phyloP scores from a whole-genome alignment of 2,329 filamentous ascomycete species.

The Biscogniauxia mediterranea region DNA sequence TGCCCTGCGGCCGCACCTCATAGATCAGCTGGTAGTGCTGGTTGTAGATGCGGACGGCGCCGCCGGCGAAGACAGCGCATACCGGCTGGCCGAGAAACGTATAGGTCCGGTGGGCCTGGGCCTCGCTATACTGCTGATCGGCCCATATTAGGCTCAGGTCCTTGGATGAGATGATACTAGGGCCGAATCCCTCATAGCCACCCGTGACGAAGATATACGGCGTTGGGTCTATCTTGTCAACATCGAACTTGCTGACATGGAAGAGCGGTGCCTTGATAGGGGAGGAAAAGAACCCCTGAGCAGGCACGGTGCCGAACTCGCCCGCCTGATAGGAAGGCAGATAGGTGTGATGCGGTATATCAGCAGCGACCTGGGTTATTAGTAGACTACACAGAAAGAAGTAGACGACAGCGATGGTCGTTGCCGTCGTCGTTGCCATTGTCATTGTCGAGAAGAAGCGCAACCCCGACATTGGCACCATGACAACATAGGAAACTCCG shows the following conservation, averaged over 20 bases:
- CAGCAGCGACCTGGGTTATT: constrained; percentile 2
- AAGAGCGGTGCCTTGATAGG: constrained; percentile 9
- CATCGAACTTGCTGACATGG: constrained; percentile 12
- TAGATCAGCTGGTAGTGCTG: constrained; percentile 13
- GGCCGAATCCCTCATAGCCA: constrained; percentile 11
- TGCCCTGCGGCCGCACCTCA: constrained; percentile 11
- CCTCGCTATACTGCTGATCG: constrained; percentile 5
- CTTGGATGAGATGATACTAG: constrained; percentile 15
- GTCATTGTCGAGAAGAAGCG: background rate
- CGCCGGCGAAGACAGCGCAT: constrained; percentile 8
- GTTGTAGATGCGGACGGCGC: constrained; percentile 13
- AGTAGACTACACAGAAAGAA: background rate
- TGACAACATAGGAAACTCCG: background rate
- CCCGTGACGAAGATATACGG: constrained; percentile 16
- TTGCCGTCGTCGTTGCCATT: no score
- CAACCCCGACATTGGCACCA: background rate
- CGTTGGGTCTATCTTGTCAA: constrained; percentile 5
- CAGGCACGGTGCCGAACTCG: constrained; percentile 5
- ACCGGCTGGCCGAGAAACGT: constrained; percentile 9
- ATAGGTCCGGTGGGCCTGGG: constrained; percentile 10
- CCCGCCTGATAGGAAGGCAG: constrained; percentile 10
- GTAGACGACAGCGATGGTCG: background rate
- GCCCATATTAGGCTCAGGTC: constrained; percentile 16
- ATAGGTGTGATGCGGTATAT: constrained; percentile 5
- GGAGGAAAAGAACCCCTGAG: constrained; percentile 14